Evolutionary conservation across 257 asterid genomes (phyloP).

Genomic region (Perilla frutescens): DNA sequence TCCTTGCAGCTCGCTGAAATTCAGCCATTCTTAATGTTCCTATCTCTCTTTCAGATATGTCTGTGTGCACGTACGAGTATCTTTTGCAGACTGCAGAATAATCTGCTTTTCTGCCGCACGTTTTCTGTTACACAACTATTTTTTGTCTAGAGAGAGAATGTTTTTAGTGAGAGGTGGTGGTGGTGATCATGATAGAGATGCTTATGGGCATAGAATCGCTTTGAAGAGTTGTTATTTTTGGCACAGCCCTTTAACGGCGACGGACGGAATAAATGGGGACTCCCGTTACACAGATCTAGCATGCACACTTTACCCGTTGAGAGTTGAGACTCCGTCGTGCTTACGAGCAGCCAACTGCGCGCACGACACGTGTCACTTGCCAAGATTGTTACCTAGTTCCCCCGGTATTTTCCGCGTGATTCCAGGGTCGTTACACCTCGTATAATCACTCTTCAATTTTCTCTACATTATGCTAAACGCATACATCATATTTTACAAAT

Average conservation of each 20-base stretch:
- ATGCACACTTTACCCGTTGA: slow-evolving; percentile 19
- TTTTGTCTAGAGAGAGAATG: slow-evolving; percentile 8
- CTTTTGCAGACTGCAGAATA: slow-evolving; percentile 37
- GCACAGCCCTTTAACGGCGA: slow-evolving; percentile 41
- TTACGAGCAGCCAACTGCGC: background rate
- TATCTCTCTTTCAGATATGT: background rate
- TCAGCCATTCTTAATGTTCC: background rate
- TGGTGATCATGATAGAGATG: slow-evolving; percentile 29
- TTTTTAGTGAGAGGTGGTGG: slow-evolving; percentile 37
- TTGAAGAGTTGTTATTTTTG: slow-evolving; percentile 30
- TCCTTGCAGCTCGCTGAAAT: slow-evolving; percentile 2
- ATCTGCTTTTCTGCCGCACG: slow-evolving; percentile 41
- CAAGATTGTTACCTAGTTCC: slow-evolving; percentile 10
- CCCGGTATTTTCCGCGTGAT: slow-evolving; percentile 37
- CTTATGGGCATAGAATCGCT: slow-evolving; percentile 37
- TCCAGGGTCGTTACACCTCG: background rate
- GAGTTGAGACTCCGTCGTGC: background rate
- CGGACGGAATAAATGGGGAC: slow-evolving; percentile 23
- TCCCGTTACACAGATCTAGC: slow-evolving; percentile 51
- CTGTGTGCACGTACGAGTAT: slow-evolving; percentile 28
- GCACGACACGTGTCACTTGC: slow-evolving; percentile 32
- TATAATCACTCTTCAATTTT: slow-evolving; percentile 17
- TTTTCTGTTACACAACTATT: slow-evolving; percentile 37
- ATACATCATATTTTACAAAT: too few relatives aligned
- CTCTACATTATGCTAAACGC: background rate